phyloP scores from a whole-genome alignment of 257 asterid species.

The Cordia subcordata region DNA sequence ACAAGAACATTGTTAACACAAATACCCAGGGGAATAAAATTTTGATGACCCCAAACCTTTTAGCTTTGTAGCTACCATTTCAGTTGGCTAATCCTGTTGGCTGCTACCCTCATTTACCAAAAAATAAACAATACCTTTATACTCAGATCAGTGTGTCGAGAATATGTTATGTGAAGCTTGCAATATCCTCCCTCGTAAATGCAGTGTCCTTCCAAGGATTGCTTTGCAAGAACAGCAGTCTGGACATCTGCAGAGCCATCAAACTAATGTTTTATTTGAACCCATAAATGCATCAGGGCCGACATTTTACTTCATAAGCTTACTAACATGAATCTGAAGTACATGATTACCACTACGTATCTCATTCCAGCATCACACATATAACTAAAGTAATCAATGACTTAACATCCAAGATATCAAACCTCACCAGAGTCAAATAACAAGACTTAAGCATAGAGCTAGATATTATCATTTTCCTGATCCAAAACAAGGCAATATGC shows the following conservation, averaged over 20 bases:
- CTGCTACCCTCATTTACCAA: background rate
- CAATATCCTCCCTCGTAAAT: slow-evolving; percentile 97
- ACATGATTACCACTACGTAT: background rate
- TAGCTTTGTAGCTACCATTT: background rate
- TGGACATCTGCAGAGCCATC: slow-evolving; percentile 70
- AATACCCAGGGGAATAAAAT: no score
- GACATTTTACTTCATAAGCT: background rate
- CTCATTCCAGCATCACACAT: background rate
- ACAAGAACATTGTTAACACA: no score
- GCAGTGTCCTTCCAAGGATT: slow-evolving; percentile 94
- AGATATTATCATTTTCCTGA: no score
- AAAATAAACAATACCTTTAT: slow-evolving; percentile 51
- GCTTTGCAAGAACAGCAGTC: slow-evolving; percentile 93
- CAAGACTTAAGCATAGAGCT: background rate
- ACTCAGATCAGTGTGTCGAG: slow-evolving; percentile 97
- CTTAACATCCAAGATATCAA: background rate
- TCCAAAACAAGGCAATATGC: background rate
- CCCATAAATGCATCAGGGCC: background rate
- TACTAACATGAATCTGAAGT: background rate
- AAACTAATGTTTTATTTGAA: slow-evolving; percentile 4
- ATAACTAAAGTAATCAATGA: no score
- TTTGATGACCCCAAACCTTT: no score
- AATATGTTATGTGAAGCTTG: slow-evolving; percentile 92
- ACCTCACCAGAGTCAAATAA: background rate
- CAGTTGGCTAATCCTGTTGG: background rate